A percentile compares a stretch with the other conserved stretches of the same genome.
Conservation (phyloP, 73 alveolate genomes). For the Stentor roeselii region DNA sequence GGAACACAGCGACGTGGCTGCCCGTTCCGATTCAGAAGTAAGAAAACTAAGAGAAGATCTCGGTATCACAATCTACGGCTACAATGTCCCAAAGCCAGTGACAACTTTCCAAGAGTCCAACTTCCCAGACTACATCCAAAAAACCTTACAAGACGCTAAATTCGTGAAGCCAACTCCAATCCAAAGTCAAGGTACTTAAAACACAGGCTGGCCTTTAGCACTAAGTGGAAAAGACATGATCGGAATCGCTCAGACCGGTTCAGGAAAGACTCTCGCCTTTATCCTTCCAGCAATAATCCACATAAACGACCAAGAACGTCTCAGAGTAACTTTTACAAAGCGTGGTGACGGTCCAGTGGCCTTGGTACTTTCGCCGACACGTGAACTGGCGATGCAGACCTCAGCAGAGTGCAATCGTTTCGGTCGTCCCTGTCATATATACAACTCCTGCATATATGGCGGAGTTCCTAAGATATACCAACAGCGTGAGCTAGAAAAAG, state of each 20-base stretch:
- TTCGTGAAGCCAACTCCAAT: conserved; percentile 20
- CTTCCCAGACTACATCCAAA: conserved; percentile 2
- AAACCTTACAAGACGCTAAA: not conserved
- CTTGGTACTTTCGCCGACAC: conserved; percentile 93
- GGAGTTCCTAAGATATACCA: conserved; percentile 84
- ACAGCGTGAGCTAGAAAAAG: conserved; percentile 57
- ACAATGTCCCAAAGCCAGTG: conserved; percentile 13
- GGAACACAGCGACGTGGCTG: conserved; percentile 37
- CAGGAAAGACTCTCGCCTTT: conserved; percentile 93
- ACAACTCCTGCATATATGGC: conserved; percentile 86
- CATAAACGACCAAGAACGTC: conserved; percentile 69
- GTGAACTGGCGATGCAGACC: conserved; percentile 89
- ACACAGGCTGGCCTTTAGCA: conserved; percentile 66
- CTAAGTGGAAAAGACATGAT: conserved; percentile 90
- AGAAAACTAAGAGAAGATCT: conserved; percentile 19
- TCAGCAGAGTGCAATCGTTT: conserved; percentile 42
- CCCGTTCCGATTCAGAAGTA: conserved; percentile 3
- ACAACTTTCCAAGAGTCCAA: conserved; percentile 17
- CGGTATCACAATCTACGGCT: not conserved
- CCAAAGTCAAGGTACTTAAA: conserved; percentile 29
- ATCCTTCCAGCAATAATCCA: conserved; percentile 90
- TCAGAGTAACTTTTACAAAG: conserved; percentile 28
- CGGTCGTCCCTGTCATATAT: conserved; percentile 53
- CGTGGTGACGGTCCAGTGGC: conserved; percentile 94
- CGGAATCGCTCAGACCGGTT: conserved; percentile 95